Conservation (phyloP, 305 asterid species). For the Ilex paraguariensis region DNA sequence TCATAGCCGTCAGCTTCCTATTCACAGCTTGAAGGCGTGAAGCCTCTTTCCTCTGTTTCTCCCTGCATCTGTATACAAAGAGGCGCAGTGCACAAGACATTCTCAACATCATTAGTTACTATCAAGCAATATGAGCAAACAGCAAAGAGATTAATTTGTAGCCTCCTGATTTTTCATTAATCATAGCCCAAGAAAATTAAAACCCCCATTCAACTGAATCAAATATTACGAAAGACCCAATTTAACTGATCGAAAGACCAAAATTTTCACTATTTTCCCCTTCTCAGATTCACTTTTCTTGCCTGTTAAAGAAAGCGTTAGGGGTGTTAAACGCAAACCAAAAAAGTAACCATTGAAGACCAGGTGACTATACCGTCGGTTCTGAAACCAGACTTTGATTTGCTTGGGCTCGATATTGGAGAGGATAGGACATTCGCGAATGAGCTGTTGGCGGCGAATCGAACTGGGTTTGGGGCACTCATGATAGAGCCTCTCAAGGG, state of each 20-base stretch:
- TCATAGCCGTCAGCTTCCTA: conserved; percentile 57
- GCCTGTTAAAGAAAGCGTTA: too few relatives aligned
- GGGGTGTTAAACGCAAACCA: too few relatives aligned
- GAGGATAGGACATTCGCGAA: conserved; percentile 60
- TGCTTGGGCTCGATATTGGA: conserved; percentile 63
- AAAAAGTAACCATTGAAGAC: too few relatives aligned
- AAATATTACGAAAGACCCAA: too few relatives aligned
- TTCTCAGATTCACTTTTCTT: too few relatives aligned
- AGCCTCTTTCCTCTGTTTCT: conserved; percentile 52
- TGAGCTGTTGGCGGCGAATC: conserved; percentile 61
- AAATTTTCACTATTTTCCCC: too few relatives aligned
- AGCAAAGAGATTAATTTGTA: too few relatives aligned
- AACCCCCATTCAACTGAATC: background rate
- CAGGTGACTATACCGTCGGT: conserved; percentile 36
- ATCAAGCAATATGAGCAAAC: too few relatives aligned
- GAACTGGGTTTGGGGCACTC: conserved; percentile 72
- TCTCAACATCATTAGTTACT: too few relatives aligned
- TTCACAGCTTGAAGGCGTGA: conserved; percentile 49
- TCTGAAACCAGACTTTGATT: conserved; percentile 74
- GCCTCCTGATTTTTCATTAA: background rate
- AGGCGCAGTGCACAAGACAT: too few relatives aligned
- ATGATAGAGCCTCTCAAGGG: conserved; percentile 59
- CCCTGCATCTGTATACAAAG: conserved; percentile 37
- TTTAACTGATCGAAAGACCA: too few relatives aligned
- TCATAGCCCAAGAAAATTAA: background rate